Percentiles rank a stretch among this genome's conserved stretches.
Evolutionary conservation across 78 protist species (phyloP).

Genomic region (Dictyostelium intermedium): DNA sequence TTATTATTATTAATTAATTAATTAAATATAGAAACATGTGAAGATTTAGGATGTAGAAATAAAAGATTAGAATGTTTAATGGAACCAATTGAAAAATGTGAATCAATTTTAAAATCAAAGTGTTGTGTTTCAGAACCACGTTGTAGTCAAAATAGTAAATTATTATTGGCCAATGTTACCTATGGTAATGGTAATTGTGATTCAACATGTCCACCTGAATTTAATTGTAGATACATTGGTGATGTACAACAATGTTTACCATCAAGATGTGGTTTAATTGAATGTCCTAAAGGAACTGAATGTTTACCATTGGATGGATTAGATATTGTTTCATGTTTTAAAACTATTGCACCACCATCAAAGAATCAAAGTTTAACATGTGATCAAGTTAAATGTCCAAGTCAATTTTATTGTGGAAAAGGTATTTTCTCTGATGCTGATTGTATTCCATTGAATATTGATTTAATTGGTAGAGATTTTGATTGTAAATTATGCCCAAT

Average conservation of each 20-base stretch:
- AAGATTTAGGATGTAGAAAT: background rate
- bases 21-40: constrained; percentile 14
- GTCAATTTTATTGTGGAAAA: constrained; percentile 3
- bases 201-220: background rate
- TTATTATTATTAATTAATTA: background rate
- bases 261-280: background rate
- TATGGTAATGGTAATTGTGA: constrained; percentile 18
- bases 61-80: constrained; percentile 8
- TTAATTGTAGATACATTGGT: background rate
- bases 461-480: background rate
- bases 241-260: constrained; percentile 13
- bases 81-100: background rate
- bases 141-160: background rate
- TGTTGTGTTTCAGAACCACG: constrained; percentile 25
- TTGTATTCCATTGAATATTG: constrained; percentile 30
- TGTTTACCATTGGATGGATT: constrained; percentile 7
- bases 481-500: constrained; percentile 1
- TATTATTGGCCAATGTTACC: background rate
- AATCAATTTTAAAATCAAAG: background rate
- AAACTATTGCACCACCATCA: background rate
- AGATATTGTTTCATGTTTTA: constrained; percentile 23
- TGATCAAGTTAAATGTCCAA: constrained; percentile 1
- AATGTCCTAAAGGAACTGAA: background rate
- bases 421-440: constrained; percentile 40
- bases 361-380: background rate